Base-by-base conservation (phyloP, 1,139 yeast species). In the Diutina rugosa region DNA sequence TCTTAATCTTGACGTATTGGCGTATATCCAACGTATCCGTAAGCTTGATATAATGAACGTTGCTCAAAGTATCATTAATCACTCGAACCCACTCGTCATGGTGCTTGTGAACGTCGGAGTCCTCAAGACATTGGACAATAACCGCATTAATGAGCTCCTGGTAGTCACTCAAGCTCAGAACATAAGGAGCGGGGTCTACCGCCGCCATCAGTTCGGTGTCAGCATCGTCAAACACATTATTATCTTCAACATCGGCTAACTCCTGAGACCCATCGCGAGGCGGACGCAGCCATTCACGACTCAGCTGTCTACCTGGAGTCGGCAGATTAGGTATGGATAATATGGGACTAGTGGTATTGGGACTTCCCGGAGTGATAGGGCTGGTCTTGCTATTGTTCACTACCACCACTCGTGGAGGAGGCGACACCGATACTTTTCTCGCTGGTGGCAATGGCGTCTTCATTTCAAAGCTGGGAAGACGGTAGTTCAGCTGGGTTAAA, bases 1-100 rank as follows among this genome's bases (percentile, higher is more conserved):
- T 79, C 65, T 93, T 95, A 55, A 93, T 77, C 65, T 95, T 95
- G 55, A 93, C 84, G 67, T 90, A 91, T 61, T 88, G 95, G 46
- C 95, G 79, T 56, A 91, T 84, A 65, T 95, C 97, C 60, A 90
- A 77, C 4, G 87, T 86, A 60, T 87, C 95, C 4, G 90, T 86
- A 45, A 76, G 59, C 56, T 69, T 71, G 16, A 76, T 61, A 6
- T 62, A 60, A 51, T 70, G 64, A 12, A 75, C 68, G 54, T 64
- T 60, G 18, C 61, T 57, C n/a, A 75, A 63, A 26, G 65, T 66
- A 4, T 61, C 61, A 10, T 67, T 65, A 16, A 76, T 61, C 1
- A 66, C 69, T 0, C 56, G 55, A 32, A 62, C 59, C 80, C 80
- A 76, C 75, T 81, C 45, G 76, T 70, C 65, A 58, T 68, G 63